phyloP scores from a whole-genome alignment of 345 rosid genomes.

The Alliaria petiolata region DNA sequence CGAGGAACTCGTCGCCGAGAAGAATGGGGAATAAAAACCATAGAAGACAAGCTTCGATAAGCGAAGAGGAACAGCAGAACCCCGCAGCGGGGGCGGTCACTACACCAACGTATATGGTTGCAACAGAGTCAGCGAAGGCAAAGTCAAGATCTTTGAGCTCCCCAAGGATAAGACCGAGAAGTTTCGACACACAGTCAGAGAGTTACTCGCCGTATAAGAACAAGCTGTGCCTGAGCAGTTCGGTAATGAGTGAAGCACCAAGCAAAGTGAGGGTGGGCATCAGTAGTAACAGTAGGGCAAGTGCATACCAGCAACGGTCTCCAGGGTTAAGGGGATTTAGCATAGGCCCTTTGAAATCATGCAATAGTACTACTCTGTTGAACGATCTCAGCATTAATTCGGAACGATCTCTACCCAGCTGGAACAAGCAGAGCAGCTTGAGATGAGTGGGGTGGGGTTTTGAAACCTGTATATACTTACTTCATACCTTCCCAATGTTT shows the following conservation, averaged over 20 bases:
- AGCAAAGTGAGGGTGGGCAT: conserved; percentile 29
- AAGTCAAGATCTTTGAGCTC: conserved; percentile 75
- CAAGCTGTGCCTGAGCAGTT: conserved; percentile 43
- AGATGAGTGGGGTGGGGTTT: conserved; percentile 24
- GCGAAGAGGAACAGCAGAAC: conserved; percentile 52
- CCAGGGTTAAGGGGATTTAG: conserved; percentile 61
- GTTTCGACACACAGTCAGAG: conserved; percentile 71
- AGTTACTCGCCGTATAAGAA: conserved; percentile 76
- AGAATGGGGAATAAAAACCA: conserved; percentile 47
- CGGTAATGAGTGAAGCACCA: conserved; percentile 44
- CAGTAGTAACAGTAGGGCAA: conserved; percentile 22
- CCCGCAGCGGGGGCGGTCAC: conserved; percentile 31
- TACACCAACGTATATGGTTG: conserved; percentile 83
- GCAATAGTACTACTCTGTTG: conserved; percentile 1
- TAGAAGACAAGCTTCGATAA: conserved; percentile 55
- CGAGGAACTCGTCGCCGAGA: conserved; percentile 41
- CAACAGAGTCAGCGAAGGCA: conserved; percentile 87
- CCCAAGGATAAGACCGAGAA: conserved; percentile 62
- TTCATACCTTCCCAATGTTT: conserved; percentile 13
- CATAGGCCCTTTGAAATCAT: conserved; percentile 51
- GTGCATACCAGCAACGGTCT: conserved; percentile 65
- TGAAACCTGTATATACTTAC: conserved; percentile 8
- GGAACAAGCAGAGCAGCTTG: conserved; percentile 38
- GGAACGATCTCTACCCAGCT: conserved; percentile 44
- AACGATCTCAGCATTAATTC: conserved; percentile 64